Base-by-base conservation (phyloP, 2,329 filamentous ascomycete genomes). In the Chalaropsis thielavioides region DNA sequence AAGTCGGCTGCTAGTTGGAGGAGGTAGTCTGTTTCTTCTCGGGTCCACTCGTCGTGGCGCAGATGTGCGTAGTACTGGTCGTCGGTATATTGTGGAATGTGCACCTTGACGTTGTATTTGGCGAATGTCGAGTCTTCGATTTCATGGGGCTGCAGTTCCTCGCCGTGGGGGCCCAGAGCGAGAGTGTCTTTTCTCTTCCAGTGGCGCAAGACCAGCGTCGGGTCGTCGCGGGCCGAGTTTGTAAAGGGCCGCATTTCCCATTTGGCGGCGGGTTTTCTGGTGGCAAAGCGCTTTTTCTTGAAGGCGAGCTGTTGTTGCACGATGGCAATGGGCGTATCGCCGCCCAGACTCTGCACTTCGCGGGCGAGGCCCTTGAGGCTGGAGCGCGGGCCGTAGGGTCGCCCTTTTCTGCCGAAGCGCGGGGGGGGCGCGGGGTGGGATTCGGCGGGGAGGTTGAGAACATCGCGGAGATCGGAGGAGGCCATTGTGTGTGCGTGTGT, bases 11-110 rank as follows among this genome's bases (percentile, higher is more conserved):
- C 89, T 43, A 92, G 73, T 2, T 83, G 78, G 72, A 97, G 82
- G 68, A 99, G 76, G 72, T 96, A 96, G 72, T 96, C 91, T 8
- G 94, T 99, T 76, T 99, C 94, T 70, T 94, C 87, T 71, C 88
- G 90, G 15, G 88, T 87, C 94, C 94, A 99, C 70, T 92, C 86
- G 15, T 83, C 78, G 71, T 80, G 87, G 70, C 85, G 81, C 62
- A 99, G 76, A 68, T 88, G 83, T 66, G 84, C 80, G 67, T 86
- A 82, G 75, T 99, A 99, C 73, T 95, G 87, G 68, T 92, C 89
- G 68, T 95, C 88, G 68, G 83, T 90, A 75, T 97, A 97, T 67
- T 85, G 81, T 0, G 92, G 90, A 43, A 91, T 80, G 3, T 87
- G 81, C 15, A 92, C 83, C 69, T 87, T 82, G 64, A 95, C 85